Evolutionary conservation across 108 stramenopile genomes (phyloP).

Genomic region (Pseudonitzschia multiseries): DNA sequence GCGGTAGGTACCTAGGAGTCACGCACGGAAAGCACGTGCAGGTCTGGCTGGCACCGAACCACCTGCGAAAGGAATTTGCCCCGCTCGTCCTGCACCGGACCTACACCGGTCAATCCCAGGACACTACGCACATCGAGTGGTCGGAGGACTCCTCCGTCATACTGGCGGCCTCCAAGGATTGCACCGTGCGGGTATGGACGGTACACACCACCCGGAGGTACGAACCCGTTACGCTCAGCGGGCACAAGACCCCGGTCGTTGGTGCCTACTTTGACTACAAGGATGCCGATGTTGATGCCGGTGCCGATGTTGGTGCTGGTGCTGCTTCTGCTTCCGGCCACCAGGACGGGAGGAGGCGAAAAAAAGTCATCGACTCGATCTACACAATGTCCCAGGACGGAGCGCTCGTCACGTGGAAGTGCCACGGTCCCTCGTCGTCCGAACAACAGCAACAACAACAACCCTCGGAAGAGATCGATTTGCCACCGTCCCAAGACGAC

Average conservation of each 20-base stretch:
- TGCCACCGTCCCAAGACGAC: constrained; percentile 38
- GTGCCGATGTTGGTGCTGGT: too few relatives aligned
- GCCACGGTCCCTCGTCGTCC: background rate
- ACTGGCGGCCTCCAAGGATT: constrained; percentile 78
- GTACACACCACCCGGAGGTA: constrained; percentile 77
- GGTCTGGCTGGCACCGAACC: constrained; percentile 90
- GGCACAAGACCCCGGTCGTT: constrained; percentile 77
- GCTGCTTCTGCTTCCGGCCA: too few relatives aligned
- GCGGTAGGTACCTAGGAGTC: constrained; percentile 88
- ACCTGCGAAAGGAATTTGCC: constrained; percentile 84
- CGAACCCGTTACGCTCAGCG: constrained; percentile 80
- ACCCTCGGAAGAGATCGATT: constrained; percentile 31
- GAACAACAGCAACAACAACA: constrained; percentile 28
- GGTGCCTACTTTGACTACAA: constrained; percentile 70
- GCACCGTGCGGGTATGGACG: constrained; percentile 89
- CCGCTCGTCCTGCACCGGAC: constrained; percentile 90
- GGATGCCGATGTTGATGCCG: too few relatives aligned
- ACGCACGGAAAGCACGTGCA: constrained; percentile 90
- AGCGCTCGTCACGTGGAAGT: constrained; percentile 87
- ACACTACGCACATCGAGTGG: constrained; percentile 87
- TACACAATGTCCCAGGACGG: constrained; percentile 91
- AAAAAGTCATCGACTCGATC: constrained; percentile 48
- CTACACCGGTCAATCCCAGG: constrained; percentile 88
- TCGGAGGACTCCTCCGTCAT: constrained; percentile 84
- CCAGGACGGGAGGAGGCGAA: constrained; percentile 24